These are phyloP conservation scores for Pholiota microspora DNA, from an alignment of 768 basidiomycete species.

Conservation along the genomic window DNA sequence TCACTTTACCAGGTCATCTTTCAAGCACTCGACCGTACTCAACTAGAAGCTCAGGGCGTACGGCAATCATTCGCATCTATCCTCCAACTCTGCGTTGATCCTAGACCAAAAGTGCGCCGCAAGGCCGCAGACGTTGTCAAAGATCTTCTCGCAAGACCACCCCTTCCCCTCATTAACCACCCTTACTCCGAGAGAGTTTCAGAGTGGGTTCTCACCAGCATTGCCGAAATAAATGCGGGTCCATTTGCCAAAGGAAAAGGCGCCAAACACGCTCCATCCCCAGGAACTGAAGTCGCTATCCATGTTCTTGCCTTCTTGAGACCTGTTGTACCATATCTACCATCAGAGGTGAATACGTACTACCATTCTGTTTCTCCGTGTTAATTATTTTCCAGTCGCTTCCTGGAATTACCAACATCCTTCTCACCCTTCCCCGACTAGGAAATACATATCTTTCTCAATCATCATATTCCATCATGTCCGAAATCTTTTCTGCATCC, in stretches of 20 bases:
- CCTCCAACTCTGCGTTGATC: slow-evolving; percentile 80
- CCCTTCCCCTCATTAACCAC: slow-evolving; percentile 73
- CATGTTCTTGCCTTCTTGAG: slow-evolving; percentile 75
- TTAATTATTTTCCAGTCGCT: slow-evolving; percentile 51
- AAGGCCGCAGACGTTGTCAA: slow-evolving; percentile 84
- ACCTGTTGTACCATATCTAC: slow-evolving; percentile 58
- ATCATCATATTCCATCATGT: slow-evolving; percentile 81
- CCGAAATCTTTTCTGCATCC: slow-evolving; percentile 68
- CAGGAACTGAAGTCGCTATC: slow-evolving; percentile 70
- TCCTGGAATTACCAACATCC: slow-evolving; percentile 61
- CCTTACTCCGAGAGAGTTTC: slow-evolving; percentile 83
- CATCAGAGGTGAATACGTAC: slow-evolving; percentile 57
- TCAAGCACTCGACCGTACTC: slow-evolving; percentile 64
- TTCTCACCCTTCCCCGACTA: slow-evolving; percentile 82
- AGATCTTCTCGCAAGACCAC: slow-evolving; percentile 73
- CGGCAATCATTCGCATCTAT: slow-evolving; percentile 86
- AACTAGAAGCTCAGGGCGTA: slow-evolving; percentile 64
- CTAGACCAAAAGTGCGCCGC: slow-evolving; percentile 91
- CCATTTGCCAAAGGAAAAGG: slow-evolving; percentile 61
- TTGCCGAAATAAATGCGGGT: slow-evolving; percentile 63
- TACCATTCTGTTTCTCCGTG: background rate
- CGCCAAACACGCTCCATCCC: slow-evolving; percentile 48
- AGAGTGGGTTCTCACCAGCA: slow-evolving; percentile 70
- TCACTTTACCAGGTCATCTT: slow-evolving; percentile 72
- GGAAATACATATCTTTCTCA: slow-evolving; percentile 89